Conservation (phyloP, 164 flowering plant genomes). For the Kingdonia uniflora region DNA sequence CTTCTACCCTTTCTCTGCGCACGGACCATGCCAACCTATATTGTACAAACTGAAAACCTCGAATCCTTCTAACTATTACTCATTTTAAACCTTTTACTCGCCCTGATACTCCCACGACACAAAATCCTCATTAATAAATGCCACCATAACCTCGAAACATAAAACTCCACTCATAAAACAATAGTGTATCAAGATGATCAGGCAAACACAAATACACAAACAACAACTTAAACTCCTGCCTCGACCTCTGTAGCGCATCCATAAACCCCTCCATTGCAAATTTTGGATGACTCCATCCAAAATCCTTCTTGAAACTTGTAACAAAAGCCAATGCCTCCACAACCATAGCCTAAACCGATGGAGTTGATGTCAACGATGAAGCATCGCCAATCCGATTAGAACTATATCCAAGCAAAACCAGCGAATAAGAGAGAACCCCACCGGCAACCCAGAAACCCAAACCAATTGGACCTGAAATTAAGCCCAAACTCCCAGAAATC, state of each 20-base stretch:
- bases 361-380: slow-evolving; percentile 9
- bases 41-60: slow-evolving; percentile 78
- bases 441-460: slow-evolving; percentile 86
- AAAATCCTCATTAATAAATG: slow-evolving; percentile 85
- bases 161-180: slow-evolving; percentile 62
- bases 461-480: slow-evolving; percentile 75
- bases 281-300: slow-evolving; percentile 51
- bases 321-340: slow-evolving; percentile 67
- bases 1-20: too few species aligned
- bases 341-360: slow-evolving; percentile 40
- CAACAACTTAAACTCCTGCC: slow-evolving; percentile 57
- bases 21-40: slow-evolving; percentile 34
- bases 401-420: slow-evolving; percentile 47
- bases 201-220: slow-evolving; percentile 94
- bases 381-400: slow-evolving; percentile 25
- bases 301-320: slow-evolving; percentile 67
- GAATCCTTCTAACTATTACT: slow-evolving; percentile 96
- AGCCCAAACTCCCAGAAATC: slow-evolving; percentile 72
- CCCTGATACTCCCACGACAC: slow-evolving; percentile 79
- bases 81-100: slow-evolving; percentile 97
- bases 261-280: slow-evolving; percentile 73
- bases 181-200: slow-evolving; percentile 81
- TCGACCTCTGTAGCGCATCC: slow-evolving; percentile 86
- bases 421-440: slow-evolving; percentile 62
- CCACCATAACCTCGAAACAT: slow-evolving; percentile 49